These are phyloP conservation scores for Misopates orontium DNA, from an alignment of 257 asterid species.

Conservation along the genomic window DNA sequence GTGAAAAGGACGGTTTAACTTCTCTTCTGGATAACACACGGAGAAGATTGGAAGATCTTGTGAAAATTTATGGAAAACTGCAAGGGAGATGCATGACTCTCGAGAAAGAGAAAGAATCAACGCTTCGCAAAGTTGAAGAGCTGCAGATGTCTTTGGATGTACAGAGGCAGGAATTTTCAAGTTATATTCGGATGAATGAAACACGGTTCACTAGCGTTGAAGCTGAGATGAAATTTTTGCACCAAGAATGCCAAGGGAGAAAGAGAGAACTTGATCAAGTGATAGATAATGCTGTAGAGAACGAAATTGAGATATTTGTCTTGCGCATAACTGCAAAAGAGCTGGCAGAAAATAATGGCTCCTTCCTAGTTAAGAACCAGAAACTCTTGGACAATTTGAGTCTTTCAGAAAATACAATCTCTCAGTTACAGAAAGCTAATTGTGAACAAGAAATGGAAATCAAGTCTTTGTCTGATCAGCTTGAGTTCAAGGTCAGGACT, in stretches of 20 bases:
- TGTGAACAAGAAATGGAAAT: conserved; percentile 48
- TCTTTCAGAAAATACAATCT: conserved; percentile 47
- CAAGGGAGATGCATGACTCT: conserved; percentile 58
- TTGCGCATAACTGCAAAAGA: conserved; percentile 51
- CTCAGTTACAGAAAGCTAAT: conserved; percentile 50
- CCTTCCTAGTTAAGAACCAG: conserved; percentile 44
- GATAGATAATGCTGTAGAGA: conserved; percentile 50
- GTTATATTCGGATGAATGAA: conserved; percentile 43
- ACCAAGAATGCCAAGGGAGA: conserved; percentile 47
- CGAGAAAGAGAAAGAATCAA: conserved; percentile 68
- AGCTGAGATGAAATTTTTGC: conserved; percentile 54
- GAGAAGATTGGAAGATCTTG: conserved; percentile 54
- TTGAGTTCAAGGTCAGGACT: conserved; percentile 35
- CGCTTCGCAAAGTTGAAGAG: conserved; percentile 55
- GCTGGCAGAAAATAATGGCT: conserved; percentile 52
- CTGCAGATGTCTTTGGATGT: conserved; percentile 59
- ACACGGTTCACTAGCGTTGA: conserved; percentile 38
- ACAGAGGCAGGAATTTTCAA: conserved; percentile 59
- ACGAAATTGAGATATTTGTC: conserved; percentile 64
- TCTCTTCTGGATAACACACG: conserved; percentile 56
- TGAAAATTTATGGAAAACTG: conserved; percentile 52
- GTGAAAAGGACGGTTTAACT: conserved; percentile 59
- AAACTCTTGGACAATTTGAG: conserved; percentile 47
- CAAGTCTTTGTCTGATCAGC: conserved; percentile 56
- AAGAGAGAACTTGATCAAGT: conserved; percentile 62